Conservation (phyloP, 352 stramenopile genomes). For the Phytophthora pseudosyringae region DNA sequence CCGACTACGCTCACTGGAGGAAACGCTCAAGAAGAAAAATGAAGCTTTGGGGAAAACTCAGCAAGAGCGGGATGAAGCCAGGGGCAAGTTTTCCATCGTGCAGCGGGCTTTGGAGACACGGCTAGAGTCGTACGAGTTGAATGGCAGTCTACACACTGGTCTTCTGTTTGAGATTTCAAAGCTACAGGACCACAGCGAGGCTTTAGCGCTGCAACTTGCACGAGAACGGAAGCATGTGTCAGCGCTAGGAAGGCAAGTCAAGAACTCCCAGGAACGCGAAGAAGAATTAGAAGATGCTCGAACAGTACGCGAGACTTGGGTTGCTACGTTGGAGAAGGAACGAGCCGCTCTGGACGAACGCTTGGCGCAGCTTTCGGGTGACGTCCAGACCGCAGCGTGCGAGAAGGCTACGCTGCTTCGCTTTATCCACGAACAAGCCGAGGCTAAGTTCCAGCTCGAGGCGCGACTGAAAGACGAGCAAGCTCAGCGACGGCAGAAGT, state of each 20-base stretch:
- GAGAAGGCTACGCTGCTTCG: conserved; percentile 80
- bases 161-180: conserved; percentile 79
- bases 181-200: conserved; percentile 69
- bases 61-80: conserved; percentile 45
- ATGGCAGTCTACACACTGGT: conserved; percentile 76
- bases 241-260: conserved; percentile 39
- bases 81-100: conserved; percentile 70
- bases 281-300: conserved; percentile 58
- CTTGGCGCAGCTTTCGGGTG: conserved; percentile 44
- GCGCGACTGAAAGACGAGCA: conserved; percentile 57
- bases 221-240: conserved; percentile 55
- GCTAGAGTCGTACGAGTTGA: conserved; percentile 67
- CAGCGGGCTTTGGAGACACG: conserved; percentile 74
- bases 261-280: conserved; percentile 39
- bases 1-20: conserved; percentile 51
- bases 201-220: conserved; percentile 68
- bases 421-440: conserved; percentile 78
- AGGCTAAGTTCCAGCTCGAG: conserved; percentile 71
- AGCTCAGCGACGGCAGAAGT: conserved; percentile 44
- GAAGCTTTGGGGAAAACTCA: conserved; percentile 29
- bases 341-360: conserved; percentile 49
- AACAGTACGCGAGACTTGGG: conserved; percentile 54
- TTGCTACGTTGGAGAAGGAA: conserved; percentile 68
- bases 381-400: conserved; percentile 63
- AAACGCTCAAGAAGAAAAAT: conserved; percentile 35